Conservation (phyloP, 805 yeast species). For the Candida manassasensis region DNA sequence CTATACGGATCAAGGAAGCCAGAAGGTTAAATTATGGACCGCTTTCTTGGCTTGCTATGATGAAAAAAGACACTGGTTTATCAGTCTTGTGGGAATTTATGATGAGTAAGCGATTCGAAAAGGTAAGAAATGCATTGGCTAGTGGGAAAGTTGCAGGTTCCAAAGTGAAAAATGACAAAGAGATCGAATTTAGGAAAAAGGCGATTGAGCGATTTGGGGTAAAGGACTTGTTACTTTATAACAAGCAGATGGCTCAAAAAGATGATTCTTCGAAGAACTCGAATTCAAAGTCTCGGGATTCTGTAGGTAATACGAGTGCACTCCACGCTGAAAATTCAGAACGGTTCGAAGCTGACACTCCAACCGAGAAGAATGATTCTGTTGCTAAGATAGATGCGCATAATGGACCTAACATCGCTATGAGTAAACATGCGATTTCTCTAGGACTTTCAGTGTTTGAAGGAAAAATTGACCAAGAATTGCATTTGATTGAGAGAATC, state of each 20-base stretch:
- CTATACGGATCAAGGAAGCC: slow-evolving; percentile 35
- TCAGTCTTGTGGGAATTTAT: slow-evolving; percentile 9
- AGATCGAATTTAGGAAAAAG: slow-evolving; percentile 18
- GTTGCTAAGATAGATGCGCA: slow-evolving; percentile 1
- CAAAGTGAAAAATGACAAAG: slow-evolving; percentile 8
- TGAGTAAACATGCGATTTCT: slow-evolving; percentile 26
- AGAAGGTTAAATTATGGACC: slow-evolving; percentile 49
- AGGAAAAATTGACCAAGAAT: slow-evolving; percentile 25
- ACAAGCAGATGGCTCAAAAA: slow-evolving; percentile 4
- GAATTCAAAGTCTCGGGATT: no score
- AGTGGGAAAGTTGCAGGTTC: slow-evolving; percentile 2
- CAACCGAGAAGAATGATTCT: neutral
- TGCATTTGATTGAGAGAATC: slow-evolving; percentile 39
- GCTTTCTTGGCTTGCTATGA: slow-evolving; percentile 43
- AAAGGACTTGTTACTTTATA: slow-evolving; percentile 18
- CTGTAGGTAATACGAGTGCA: no score
- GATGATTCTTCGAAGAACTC: no score
- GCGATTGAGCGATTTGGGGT: slow-evolving; percentile 22
- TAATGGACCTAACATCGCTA: slow-evolving; percentile 9
- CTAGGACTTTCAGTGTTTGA: slow-evolving; percentile 33
- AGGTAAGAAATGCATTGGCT: neutral
- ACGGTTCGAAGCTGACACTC: neutral
- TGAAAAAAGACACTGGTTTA: slow-evolving; percentile 41
- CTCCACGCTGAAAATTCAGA: no score
- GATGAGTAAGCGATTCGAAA: slow-evolving; percentile 4